Evolutionary conservation across 805 yeast species (phyloP).

Genomic region (Candida broadrunensis): DNA sequence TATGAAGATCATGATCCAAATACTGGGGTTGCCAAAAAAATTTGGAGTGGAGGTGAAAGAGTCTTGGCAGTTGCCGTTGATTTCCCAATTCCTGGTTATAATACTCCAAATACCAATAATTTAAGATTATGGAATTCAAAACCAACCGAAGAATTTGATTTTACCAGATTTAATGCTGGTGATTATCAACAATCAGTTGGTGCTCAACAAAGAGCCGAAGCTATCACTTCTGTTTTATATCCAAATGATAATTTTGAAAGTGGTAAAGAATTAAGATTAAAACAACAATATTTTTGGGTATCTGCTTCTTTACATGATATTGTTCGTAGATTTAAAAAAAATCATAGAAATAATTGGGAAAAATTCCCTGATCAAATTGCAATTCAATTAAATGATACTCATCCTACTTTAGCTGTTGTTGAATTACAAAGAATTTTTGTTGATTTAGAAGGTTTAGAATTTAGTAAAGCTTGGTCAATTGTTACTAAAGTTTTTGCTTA

Average conservation of each 20-base stretch:
- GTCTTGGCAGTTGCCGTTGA: conserved; percentile 89
- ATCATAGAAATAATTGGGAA: conserved; percentile 66
- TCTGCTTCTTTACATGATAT: conserved; percentile 91
- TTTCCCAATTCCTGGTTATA: conserved; percentile 89
- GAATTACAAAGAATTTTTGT: conserved; percentile 84
- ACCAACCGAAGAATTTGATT: conserved; percentile 90
- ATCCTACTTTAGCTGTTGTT: conserved; percentile 87
- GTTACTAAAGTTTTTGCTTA: conserved; percentile 81
- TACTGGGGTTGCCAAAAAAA: conserved; percentile 55
- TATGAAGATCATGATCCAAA: conserved; percentile 51
- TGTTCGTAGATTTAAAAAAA: conserved; percentile 82
- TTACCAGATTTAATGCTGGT: conserved; percentile 86
- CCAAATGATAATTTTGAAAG: conserved; percentile 91
- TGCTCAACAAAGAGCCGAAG: conserved; percentile 85
- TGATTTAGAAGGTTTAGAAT: conserved; percentile 75
- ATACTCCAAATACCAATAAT: conserved; percentile 80
- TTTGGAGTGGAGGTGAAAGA: conserved; percentile 87
- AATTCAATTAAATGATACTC: conserved; percentile 92
- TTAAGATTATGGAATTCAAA: conserved; percentile 86
- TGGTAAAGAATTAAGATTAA: conserved; percentile 88
- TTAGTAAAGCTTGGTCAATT: conserved; percentile 86
- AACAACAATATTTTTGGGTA: conserved; percentile 97
- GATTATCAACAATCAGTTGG: conserved; percentile 82
- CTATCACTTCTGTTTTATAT: conserved; percentile 87
- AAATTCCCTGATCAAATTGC: conserved; percentile 85